Evolutionary conservation across 2,329 filamentous ascomycete species (phyloP).

Genomic region (Ophiostoma ulmi): DNA sequence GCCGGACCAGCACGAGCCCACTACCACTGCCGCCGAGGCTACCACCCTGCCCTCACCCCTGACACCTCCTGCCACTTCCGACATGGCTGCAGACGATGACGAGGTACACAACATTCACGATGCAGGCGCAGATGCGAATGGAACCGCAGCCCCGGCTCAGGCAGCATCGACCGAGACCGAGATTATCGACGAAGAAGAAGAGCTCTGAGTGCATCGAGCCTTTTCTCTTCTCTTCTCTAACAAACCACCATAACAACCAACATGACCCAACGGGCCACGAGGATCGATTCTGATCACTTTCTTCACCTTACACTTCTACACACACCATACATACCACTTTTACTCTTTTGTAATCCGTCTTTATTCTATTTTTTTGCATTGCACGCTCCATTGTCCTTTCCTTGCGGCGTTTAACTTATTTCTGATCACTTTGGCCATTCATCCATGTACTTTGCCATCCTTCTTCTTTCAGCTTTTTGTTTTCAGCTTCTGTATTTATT

Average conservation of each 20-base stretch:
- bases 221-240: not conserved
- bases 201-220: not conserved
- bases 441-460: not conserved
- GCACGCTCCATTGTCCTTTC: not conserved
- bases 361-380: not conserved
- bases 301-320: not conserved
- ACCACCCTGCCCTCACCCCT: constrained; percentile 21
- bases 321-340: constrained; percentile 1
- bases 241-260: not conserved
- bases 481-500: not conserved
- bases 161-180: not conserved
- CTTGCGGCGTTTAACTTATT: not conserved
- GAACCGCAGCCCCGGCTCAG: not conserved
- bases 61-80: constrained; percentile 24
- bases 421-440: not conserved
- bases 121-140: not conserved
- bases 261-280: not conserved
- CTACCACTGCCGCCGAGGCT: not conserved
- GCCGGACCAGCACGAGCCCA: not conserved
- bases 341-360: constrained; percentile 3
- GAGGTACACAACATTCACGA: not conserved
- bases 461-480: not conserved
- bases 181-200: not conserved
- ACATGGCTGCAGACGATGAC: constrained; percentile 18
- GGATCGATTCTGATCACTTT: not conserved